phyloP scores from a whole-genome alignment of 2,329 filamentous ascomycete species.

The Colletotrichum lentis region DNA sequence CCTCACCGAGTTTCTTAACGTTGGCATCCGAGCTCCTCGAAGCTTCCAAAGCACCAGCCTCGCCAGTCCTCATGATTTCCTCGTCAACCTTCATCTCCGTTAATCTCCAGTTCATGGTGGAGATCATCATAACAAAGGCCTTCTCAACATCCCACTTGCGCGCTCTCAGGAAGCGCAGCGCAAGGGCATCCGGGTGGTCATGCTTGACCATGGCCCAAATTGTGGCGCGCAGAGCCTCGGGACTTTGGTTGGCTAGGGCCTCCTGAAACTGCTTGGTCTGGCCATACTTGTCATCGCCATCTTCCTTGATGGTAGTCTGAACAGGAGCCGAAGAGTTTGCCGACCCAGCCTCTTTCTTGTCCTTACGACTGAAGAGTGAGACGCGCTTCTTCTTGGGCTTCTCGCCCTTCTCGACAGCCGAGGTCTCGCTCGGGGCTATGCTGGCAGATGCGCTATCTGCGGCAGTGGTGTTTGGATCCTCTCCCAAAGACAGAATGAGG shows the following conservation, averaged over 20 bases:
- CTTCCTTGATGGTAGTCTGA: slow-evolving; percentile 53
- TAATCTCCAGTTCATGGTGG: slow-evolving; percentile 90
- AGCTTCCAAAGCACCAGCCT: slow-evolving; percentile 70
- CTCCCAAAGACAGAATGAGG: slow-evolving; percentile 71
- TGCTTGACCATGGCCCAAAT: slow-evolving; percentile 97
- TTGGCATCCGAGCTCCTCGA: slow-evolving; percentile 64
- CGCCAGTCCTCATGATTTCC: slow-evolving; percentile 82
- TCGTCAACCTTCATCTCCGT: slow-evolving; percentile 87
- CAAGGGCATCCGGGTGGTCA: slow-evolving; percentile 87
- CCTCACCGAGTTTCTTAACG: slow-evolving; percentile 72
- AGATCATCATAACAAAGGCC: slow-evolving; percentile 91
- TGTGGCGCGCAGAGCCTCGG: slow-evolving; percentile 79
- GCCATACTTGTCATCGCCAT: slow-evolving; percentile 89
- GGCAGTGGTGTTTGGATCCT: slow-evolving; percentile 41
- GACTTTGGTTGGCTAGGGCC: slow-evolving; percentile 77
- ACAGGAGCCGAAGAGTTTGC: slow-evolving; percentile 46
- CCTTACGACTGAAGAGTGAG: slow-evolving; percentile 71
- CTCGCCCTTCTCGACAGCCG: slow-evolving; percentile 47
- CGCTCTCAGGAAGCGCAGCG: slow-evolving; percentile 85
- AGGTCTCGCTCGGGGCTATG: slow-evolving; percentile 42
- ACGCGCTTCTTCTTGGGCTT: slow-evolving; percentile 81
- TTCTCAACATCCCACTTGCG: slow-evolving; percentile 95
- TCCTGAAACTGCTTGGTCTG: slow-evolving; percentile 87
- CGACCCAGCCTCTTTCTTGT: slow-evolving; percentile 61
- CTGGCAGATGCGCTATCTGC: slow-evolving; percentile 42